Conservation (phyloP, 2,329 filamentous ascomycete genomes). For the Rugonectria rugulosa region DNA sequence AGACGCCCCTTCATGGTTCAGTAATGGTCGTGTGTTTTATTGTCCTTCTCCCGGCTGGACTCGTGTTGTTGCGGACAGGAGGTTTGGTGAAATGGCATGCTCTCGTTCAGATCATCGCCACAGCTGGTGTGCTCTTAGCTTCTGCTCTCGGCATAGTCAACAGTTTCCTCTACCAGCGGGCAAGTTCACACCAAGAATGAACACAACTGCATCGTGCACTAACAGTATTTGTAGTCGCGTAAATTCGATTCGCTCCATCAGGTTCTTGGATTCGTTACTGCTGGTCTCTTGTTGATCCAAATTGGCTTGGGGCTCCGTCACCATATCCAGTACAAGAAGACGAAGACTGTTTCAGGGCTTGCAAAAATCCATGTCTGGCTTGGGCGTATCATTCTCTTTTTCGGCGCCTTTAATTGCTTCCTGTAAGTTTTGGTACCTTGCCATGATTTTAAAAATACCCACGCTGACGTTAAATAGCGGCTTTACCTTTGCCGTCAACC, state of each 20-base stretch:
- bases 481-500: conserved; percentile 62
- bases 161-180: conserved; percentile 62
- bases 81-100: conserved; percentile 63
- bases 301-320: conserved; percentile 63
- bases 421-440: conserved; percentile 50
- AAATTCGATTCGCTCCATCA: conserved; percentile 63
- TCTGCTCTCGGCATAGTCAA: conserved; percentile 60
- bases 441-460: background rate
- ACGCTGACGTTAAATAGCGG: conserved; percentile 49
- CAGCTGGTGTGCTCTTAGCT: conserved; percentile 57
- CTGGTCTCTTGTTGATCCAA: conserved; percentile 60
- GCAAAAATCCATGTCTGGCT: conserved; percentile 64
- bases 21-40: conserved; percentile 66
- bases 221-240: conserved; percentile 52
- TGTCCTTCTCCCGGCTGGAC: conserved; percentile 63
- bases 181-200: conserved; percentile 44
- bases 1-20: conserved; percentile 53
- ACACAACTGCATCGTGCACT: conserved; percentile 3
- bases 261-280: conserved; percentile 63
- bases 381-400: conserved; percentile 59
- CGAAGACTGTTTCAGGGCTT: conserved; percentile 56
- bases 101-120: conserved; percentile 58
- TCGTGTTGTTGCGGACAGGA: conserved; percentile 60
- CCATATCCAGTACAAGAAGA: conserved; percentile 61
- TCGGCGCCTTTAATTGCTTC: conserved; percentile 65